These are phyloP conservation scores for Ogataea parapolymorpha DNA, from an alignment of 805 yeast genomes.

Conservation along the genomic window DNA sequence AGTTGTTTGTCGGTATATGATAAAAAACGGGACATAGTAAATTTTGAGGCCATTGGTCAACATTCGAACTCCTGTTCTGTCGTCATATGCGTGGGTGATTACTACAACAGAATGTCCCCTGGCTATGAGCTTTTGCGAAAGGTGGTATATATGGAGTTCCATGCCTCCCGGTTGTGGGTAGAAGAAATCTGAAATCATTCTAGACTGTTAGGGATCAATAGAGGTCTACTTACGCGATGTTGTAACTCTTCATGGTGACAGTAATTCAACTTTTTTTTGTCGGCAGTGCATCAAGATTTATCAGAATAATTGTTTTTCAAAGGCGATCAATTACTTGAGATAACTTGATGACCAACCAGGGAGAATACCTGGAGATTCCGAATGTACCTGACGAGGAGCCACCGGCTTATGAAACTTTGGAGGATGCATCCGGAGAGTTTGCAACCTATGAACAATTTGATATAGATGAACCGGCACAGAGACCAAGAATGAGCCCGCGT, in stretches of 20 bases:
- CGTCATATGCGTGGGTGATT: constrained; percentile 84
- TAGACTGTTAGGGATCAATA: constrained; percentile 5
- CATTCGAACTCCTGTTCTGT: constrained; percentile 76
- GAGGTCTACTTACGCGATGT: constrained; percentile 28
- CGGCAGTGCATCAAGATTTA: constrained; percentile 5
- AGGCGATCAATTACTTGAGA: not conserved
- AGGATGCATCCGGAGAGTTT: constrained; percentile 17
- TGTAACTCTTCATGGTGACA: constrained; percentile 22
- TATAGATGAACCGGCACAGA: constrained; percentile 37
- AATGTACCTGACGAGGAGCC: constrained; percentile 17
- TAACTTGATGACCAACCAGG: constrained; percentile 9
- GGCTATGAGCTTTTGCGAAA: constrained; percentile 76
- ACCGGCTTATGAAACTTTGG: constrained; percentile 23
- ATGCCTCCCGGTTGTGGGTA: constrained; percentile 99
- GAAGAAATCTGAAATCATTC: constrained; percentile 93
- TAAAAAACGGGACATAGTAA: constrained; percentile 81
- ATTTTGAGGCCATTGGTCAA: constrained; percentile 90
- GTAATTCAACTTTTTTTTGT: not conserved
- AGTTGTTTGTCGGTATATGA: constrained; percentile 78
- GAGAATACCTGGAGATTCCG: constrained; percentile 11
- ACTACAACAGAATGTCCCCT: constrained; percentile 84
- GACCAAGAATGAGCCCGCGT: constrained; percentile 17
- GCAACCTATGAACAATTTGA: constrained; percentile 43
- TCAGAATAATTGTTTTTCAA: constrained; percentile 1
- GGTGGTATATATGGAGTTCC: constrained; percentile 89